Evolutionary conservation across 2,329 filamentous ascomycete species (phyloP).

Genomic region (Colletotrichum sp.): DNA sequence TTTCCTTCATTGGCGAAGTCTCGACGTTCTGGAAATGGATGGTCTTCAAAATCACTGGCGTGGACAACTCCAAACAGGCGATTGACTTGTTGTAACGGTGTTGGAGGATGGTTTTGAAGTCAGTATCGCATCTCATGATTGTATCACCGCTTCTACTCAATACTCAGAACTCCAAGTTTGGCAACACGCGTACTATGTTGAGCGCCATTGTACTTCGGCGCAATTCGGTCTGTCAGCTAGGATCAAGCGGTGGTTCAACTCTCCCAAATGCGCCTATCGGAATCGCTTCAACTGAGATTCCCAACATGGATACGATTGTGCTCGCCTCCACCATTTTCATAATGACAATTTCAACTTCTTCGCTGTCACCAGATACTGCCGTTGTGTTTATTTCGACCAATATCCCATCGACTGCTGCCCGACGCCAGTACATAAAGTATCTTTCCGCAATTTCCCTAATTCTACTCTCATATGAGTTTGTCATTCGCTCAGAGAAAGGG

Average conservation of each 20-base stretch:
- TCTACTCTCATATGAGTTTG: no score
- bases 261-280: no score
- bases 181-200: neutral
- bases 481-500: no score
- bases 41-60: neutral
- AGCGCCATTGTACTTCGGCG: neutral
- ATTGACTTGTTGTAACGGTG: neutral
- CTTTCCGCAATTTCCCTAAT: no score
- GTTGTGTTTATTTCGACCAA: no score
- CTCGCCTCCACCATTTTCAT: neutral
- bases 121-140: neutral
- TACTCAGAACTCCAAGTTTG: neutral
- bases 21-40: neutral
- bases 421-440: no score
- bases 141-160: neutral
- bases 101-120: neutral
- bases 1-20: neutral
- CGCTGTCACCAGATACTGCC: rapidly evolving
- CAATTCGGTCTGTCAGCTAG: no score
- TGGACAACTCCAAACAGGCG: neutral
- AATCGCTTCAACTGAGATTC: neutral
- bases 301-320: neutral
- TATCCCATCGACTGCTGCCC: no score
- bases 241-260: neutral
- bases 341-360: rapidly evolving